These are phyloP conservation scores for Prunella vulgaris DNA, from an alignment of 257 asterid genomes.

Conservation along the genomic window DNA sequence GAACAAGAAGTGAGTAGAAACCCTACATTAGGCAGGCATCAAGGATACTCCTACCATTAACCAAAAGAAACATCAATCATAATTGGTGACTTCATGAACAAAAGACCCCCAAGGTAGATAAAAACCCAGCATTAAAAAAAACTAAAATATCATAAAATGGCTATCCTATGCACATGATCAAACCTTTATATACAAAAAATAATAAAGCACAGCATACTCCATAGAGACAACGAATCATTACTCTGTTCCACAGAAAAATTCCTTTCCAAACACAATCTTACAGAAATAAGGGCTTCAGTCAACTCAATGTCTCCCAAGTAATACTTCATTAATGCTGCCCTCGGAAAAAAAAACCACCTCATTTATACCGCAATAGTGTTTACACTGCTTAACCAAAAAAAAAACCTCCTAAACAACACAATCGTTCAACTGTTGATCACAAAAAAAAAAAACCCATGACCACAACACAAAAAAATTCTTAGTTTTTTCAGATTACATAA, in stretches of 20 bases:
- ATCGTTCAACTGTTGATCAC: not conserved
- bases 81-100: not conserved
- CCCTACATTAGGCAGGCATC: not conserved
- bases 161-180: not conserved
- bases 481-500: not conserved
- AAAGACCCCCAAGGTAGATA: not conserved
- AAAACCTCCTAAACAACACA: not conserved
- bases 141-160: not conserved
- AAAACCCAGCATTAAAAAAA: not conserved
- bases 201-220: no score
- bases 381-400: no score
- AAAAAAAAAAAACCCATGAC: not conserved
- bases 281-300: not conserved
- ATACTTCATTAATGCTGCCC: not conserved
- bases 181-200: no score
- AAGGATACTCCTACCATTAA: not conserved
- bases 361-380: not conserved
- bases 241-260: not conserved
- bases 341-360: no score
- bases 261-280: not conserved
- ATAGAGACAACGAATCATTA: not conserved
- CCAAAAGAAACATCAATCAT: constrained; percentile 4
- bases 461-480: not conserved
- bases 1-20: not conserved
- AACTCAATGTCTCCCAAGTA: not conserved